A percentile compares a stretch with the other conserved stretches of the same genome.
Evolutionary conservation across 192 early-diverging fungal genomes (phyloP).

Genomic region (Geosiphon pyriformis): DNA sequence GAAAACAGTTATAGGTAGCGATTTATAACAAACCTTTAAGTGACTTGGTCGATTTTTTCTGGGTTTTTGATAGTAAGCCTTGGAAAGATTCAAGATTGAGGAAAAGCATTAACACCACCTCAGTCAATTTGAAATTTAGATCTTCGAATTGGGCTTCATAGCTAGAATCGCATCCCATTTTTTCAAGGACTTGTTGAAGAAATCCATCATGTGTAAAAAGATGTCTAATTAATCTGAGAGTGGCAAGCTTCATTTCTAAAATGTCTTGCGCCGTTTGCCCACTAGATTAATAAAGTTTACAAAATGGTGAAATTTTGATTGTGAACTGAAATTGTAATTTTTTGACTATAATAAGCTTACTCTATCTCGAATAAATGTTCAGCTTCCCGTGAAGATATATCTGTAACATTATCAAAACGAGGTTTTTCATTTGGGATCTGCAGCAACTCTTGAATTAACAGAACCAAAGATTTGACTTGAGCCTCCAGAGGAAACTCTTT

Average conservation of each 20-base stretch:
- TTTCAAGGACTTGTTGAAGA: background rate
- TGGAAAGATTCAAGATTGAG: slow-evolving; percentile 46
- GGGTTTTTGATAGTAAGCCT: slow-evolving; percentile 34
- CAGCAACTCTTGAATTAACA: slow-evolving; percentile 52
- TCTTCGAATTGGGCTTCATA: slow-evolving; percentile 38
- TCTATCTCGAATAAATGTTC: no score
- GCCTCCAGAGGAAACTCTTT: slow-evolving; percentile 59
- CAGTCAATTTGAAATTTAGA: slow-evolving; percentile 45
- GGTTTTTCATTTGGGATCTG: slow-evolving; percentile 51
- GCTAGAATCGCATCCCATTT: slow-evolving; percentile 13
- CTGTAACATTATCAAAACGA: slow-evolving; percentile 17
- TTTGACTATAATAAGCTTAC: no score
- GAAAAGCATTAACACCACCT: slow-evolving; percentile 51
- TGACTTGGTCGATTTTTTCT: no score
- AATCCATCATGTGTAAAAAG: background rate
- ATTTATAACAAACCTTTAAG: no score
- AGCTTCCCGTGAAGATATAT: no score
- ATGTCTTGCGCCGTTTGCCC: background rate
- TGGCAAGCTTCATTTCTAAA: background rate
- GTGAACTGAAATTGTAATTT: no score
- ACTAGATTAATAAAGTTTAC: background rate
- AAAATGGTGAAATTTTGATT: no score
- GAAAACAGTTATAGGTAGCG: no score
- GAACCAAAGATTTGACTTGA: slow-evolving; percentile 60
- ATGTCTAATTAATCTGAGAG: background rate